These are phyloP conservation scores for Diatrype stigma DNA, from an alignment of 2,329 filamentous ascomycete species.

Conservation along the genomic window DNA sequence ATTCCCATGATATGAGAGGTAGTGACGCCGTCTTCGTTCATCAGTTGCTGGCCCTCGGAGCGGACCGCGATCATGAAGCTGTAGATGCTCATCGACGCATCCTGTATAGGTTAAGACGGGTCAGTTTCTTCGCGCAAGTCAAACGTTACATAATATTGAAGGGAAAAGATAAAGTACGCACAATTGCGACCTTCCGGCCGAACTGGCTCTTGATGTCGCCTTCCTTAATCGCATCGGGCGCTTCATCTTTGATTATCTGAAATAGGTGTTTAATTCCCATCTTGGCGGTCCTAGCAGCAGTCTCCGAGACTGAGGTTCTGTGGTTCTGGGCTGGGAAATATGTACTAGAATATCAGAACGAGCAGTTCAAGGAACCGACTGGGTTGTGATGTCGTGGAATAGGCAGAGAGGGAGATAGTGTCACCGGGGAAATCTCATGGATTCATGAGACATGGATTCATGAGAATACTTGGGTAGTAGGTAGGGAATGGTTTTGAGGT, in stretches of 20 bases:
- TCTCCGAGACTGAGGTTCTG: no score
- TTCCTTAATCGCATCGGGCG: conserved; percentile 91
- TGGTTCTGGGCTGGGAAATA: no score
- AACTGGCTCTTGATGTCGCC: conserved; percentile 99
- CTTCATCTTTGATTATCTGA: conserved; percentile 82
- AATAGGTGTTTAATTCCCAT: conserved; percentile 73
- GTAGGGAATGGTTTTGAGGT: neutral
- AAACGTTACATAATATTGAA: no score
- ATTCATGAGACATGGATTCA: no score
- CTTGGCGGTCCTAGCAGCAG: conserved; percentile 18
- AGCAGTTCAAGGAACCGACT: no score
- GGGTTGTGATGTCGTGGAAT: neutral
- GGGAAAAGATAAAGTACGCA: conserved; percentile 43
- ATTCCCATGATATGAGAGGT: conserved; percentile 99
- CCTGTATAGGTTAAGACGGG: conserved; percentile 31
- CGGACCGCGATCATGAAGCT: conserved; percentile 97
- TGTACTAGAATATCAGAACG: no score
- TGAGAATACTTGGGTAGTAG: no score
- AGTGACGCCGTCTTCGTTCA: conserved; percentile 90
- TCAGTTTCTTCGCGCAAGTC: neutral
- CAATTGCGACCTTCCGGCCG: conserved; percentile 95
- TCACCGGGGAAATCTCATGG: no score
- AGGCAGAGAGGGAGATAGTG: conserved; percentile 1
- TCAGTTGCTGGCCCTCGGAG: conserved; percentile 93
- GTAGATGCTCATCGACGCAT: conserved; percentile 96